A percentile compares a stretch with the other conserved stretches of the same genome.
phyloP scores from a whole-genome alignment of 139 green algal species.

The Zygnema circumcarinatum region DNA sequence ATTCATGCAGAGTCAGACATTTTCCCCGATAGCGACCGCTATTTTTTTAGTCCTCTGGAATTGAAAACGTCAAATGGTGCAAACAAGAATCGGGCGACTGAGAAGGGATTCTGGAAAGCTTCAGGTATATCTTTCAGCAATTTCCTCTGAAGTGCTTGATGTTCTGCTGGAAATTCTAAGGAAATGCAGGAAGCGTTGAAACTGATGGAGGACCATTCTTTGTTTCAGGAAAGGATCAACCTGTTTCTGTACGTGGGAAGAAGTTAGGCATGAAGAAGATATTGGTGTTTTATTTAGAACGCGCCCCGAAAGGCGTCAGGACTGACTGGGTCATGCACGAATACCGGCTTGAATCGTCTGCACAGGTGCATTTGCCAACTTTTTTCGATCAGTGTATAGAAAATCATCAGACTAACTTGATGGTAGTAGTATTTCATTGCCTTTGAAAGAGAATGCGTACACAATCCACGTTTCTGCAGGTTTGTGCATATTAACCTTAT shows the following conservation, averaged over 20 bases:
- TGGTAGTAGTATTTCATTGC: too few relatives aligned
- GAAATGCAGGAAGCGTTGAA: too few relatives aligned
- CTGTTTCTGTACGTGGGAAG: background rate
- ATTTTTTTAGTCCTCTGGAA: slow-evolving; percentile 22
- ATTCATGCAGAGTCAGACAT: background rate
- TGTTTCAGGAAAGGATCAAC: slow-evolving; percentile 9
- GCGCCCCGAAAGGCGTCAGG: slow-evolving; percentile 25
- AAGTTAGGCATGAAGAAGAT: slow-evolving; percentile 49
- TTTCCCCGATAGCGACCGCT: background rate
- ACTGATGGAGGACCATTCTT: too few relatives aligned
- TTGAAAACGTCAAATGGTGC: slow-evolving; percentile 8
- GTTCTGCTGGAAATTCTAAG: too few relatives aligned
- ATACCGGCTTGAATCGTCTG: slow-evolving; percentile 30
- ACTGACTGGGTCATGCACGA: slow-evolving; percentile 52
- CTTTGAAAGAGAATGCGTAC: too few relatives aligned
- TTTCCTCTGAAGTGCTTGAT: too few relatives aligned
- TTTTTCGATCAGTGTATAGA: background rate
- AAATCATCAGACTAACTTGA: too few relatives aligned
- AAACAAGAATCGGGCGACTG: background rate
- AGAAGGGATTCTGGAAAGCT: slow-evolving; percentile 9
- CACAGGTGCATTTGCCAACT: background rate
- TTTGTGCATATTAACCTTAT: too few relatives aligned
- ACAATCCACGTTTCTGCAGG: too few relatives aligned
- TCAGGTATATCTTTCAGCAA: too few relatives aligned
- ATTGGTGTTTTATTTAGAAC: slow-evolving; percentile 40